Evolutionary conservation across 176 grass and related monocot species (phyloP).

Genomic region (Ensete ventricosum): DNA sequence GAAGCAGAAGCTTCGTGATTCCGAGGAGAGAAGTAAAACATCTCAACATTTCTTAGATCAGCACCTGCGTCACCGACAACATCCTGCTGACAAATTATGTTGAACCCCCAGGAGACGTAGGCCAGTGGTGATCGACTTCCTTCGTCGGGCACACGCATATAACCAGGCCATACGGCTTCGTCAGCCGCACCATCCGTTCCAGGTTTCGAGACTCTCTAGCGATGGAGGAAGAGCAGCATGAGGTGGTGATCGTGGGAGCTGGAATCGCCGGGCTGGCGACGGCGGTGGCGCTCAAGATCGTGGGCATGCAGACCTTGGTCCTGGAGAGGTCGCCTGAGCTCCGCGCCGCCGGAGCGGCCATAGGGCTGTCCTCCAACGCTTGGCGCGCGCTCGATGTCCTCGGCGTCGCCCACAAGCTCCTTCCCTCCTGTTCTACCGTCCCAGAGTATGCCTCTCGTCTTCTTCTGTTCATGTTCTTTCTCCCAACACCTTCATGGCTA

Average conservation of each 20-base stretch:
- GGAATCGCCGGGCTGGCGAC: slow-evolving; percentile 56
- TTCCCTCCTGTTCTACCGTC: slow-evolving; percentile 10
- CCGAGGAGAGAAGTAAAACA: too few species aligned
- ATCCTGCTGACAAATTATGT: too few species aligned
- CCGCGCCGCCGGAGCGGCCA: slow-evolving; percentile 18
- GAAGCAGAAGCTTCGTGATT: too few species aligned
- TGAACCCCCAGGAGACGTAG: too few species aligned
- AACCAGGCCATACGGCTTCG: too few species aligned
- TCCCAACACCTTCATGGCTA: too few species aligned
- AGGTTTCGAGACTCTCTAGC: background rate
- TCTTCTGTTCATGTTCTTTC: too few species aligned
- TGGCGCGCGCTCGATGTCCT: slow-evolving; percentile 36
- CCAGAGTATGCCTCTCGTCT: slow-evolving; percentile 4
- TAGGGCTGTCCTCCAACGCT: slow-evolving; percentile 27
- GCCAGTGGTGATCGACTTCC: too few species aligned
- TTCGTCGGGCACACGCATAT: too few species aligned
- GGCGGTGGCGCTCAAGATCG: slow-evolving; percentile 10
- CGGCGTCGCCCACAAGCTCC: slow-evolving; percentile 20
- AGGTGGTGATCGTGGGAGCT: slow-evolving; percentile 55
- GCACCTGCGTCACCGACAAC: too few species aligned
- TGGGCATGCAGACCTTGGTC: slow-evolving; percentile 16
- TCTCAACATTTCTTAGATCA: too few species aligned
- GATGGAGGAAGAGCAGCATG: slow-evolving; percentile 1
- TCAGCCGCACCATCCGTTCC: too few species aligned
- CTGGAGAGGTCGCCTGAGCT: slow-evolving; percentile 28